Evolutionary conservation across 768 basidiomycete species (phyloP), one percentile per base, ranked within the genome.

Genomic region (Porphyrellus cyaneotinctus): DNA sequence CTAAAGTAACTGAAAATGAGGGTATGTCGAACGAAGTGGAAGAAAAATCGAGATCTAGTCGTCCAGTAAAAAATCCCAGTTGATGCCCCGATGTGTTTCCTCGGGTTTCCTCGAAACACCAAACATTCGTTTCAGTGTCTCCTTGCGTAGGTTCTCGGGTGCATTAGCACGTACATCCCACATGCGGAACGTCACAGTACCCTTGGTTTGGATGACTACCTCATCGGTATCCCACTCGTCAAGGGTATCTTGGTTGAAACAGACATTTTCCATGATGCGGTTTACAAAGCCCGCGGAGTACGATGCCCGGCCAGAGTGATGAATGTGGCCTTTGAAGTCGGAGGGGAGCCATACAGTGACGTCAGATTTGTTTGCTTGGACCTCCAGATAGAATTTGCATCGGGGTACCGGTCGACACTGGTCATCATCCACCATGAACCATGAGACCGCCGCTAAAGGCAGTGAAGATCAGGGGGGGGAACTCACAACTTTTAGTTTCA

Each of bases 11-110:
- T 24, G 35, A 43, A 50, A 52, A 13, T 35, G 43, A n/a, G 38
- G 50, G 52, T 49, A 52, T 53, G 18, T n/a, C 32, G 53, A 66
- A 55, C 52, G 52, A 62, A 64, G 11, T 2, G 11, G 44, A 36
- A 46, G 31, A 18, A 35, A 42, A 22, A 24, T 28, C 9, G 33
- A 46, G 38, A 48, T 35, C 69, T 71, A 87, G 63, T 86, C 85
- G 53, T 88, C 85, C 43, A 90, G 75, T 52, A 90, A 72, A 68
- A 86, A 89, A 65, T 90, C 88, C 88, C 88, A 90, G 69, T 89
- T 78, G 53, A 87, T 83, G 39, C 63, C 58, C 3, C 50, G 52
- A 37, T 73, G 58, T 28, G 62, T 61, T 61, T 79, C 81, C 8
- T 80, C 78, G 39, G 74, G 70, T 65, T 77, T 84, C 61, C 75